Conservation (phyloP, 805 yeast genomes). For the Cyberlindnera saturnus region DNA sequence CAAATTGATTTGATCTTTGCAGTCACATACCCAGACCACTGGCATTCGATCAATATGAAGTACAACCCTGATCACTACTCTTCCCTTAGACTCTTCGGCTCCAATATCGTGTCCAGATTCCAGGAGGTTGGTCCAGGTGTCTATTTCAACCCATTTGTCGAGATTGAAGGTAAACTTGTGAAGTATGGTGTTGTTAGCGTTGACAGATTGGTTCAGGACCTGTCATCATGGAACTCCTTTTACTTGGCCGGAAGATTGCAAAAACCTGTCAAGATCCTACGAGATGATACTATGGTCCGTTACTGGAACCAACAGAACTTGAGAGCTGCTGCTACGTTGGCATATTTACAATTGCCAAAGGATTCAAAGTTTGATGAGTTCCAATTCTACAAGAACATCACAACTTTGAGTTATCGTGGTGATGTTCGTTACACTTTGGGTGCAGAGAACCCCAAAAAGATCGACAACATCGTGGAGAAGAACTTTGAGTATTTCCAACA, state of each 20-base stretch:
- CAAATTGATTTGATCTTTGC: conserved; percentile 86
- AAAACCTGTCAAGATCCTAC: conserved; percentile 79
- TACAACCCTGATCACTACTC: conserved; percentile 79
- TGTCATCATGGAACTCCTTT: conserved; percentile 78
- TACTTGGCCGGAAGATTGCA: conserved; percentile 91
- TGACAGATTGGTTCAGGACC: conserved; percentile 55
- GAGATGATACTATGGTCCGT: conserved; percentile 56
- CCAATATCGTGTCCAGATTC: conserved; percentile 47
- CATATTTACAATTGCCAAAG: conserved; percentile 29
- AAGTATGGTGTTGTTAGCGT: conserved; percentile 85
- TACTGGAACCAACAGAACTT: conserved; percentile 73
- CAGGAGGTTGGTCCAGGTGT: conserved; percentile 83
- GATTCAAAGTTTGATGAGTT: conserved; percentile 42
- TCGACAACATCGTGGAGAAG: conserved; percentile 74
- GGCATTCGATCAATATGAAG: conserved; percentile 69
- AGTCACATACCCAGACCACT: conserved; percentile 65
- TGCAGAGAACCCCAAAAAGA: conserved; percentile 91
- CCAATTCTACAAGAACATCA: conserved; percentile 70
- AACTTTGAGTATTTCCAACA: conserved; percentile 64
- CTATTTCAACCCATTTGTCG: conserved; percentile 87
- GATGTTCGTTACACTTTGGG: conserved; percentile 81
- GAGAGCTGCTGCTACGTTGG: conserved; percentile 68
- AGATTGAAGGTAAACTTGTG: conserved; percentile 50
- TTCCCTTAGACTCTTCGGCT: conserved; percentile 51
- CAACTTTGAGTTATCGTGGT: conserved; percentile 80